Evolutionary conservation across 2,329 filamentous ascomycete genomes (phyloP).

Genomic region (Elsinoe batatas): DNA sequence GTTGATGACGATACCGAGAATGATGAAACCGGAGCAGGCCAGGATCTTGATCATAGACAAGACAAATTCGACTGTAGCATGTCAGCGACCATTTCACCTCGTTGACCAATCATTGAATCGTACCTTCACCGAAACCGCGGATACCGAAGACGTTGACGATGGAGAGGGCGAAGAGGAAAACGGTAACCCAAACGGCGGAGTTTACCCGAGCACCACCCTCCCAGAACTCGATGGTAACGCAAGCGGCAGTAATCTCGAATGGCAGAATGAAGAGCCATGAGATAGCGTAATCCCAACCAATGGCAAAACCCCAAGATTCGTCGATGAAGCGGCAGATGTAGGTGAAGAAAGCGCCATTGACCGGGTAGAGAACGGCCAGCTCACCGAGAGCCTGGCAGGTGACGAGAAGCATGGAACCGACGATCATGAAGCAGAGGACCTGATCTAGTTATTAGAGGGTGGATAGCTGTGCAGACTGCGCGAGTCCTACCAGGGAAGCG

Average conservation of each 20-base stretch:
- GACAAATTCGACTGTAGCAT: conserved; percentile 4
- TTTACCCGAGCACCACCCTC: conserved; percentile 20
- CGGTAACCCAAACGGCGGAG: conserved; percentile 25
- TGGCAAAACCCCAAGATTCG: conserved; percentile 28
- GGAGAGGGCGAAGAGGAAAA: conserved; percentile 25
- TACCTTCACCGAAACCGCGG: conserved; percentile 25
- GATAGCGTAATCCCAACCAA: conserved; percentile 26
- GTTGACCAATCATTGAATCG: too few relatives aligned
- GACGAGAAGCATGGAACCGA: conserved; percentile 27
- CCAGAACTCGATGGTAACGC: conserved; percentile 19
- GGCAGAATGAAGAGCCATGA: conserved; percentile 25
- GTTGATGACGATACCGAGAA: conserved; percentile 52
- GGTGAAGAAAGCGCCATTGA: conserved; percentile 30
- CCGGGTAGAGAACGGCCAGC: conserved; percentile 29
- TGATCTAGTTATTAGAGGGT: conserved; percentile 1
- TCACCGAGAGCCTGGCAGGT: conserved; percentile 32
- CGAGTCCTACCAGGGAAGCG: conserved; percentile 25
- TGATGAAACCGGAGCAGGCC: conserved; percentile 52
- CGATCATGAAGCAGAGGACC: conserved; percentile 26
- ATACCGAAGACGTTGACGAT: conserved; percentile 27
- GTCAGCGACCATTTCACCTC: too few relatives aligned
- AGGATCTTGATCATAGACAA: conserved; percentile 3
- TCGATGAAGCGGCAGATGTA: conserved; percentile 36
- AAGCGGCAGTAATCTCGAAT: conserved; percentile 25
- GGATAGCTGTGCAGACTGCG: neutral